Evolutionary conservation across 148 eudicot genomes (phyloP).

Genomic region (Nepenthes gracilis): DNA sequence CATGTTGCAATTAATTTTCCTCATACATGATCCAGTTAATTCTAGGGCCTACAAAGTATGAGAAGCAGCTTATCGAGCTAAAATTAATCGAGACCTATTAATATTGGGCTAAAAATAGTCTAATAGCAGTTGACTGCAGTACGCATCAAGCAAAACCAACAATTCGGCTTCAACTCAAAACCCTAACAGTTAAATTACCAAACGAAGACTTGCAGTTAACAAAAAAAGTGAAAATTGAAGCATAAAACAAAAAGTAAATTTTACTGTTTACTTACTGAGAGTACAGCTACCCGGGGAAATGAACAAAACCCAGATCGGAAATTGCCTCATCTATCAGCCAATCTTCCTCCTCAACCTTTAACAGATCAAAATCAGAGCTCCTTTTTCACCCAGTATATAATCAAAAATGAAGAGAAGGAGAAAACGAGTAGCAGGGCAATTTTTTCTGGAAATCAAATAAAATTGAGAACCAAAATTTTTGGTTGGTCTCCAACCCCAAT

Average conservation of each 20-base stretch:
- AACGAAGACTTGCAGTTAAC: background rate
- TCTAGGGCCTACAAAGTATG: background rate
- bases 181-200: conserved; percentile 7
- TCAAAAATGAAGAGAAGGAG: background rate
- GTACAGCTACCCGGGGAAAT: conserved; percentile 14
- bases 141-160: too few species aligned
- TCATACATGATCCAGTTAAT: background rate
- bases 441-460: background rate
- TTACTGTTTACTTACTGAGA: conserved; percentile 36
- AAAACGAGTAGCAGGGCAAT: background rate
- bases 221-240: conserved; percentile 3
- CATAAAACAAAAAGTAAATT: background rate
- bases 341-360: conserved; percentile 17
- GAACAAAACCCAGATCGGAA: conserved; percentile 22
- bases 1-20: background rate
- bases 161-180: too few species aligned
- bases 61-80: too few species aligned
- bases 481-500: conserved; percentile 5
- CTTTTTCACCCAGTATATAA: background rate
- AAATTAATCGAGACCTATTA: too few species aligned
- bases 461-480: conserved; percentile 1
- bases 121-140: too few species aligned
- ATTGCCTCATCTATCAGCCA: conserved; percentile 2
- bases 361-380: conserved; percentile 20
- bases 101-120: too few species aligned